These are phyloP conservation scores for Penicillium sclerotigenum DNA, from an alignment of 2,329 filamentous ascomycete genomes.

Conservation along the genomic window DNA sequence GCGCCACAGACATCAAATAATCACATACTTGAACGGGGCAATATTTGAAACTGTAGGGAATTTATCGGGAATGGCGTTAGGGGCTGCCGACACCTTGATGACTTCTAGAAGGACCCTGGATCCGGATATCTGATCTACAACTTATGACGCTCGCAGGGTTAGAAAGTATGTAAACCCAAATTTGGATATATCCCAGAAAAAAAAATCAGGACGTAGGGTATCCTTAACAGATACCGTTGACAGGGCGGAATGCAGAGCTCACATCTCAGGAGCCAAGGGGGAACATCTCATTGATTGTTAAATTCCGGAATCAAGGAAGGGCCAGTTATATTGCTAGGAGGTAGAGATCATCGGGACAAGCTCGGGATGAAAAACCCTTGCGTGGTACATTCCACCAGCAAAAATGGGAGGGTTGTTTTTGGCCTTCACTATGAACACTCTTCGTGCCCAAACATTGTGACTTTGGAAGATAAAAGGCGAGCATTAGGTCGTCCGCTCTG, in stretches of 20 bases:
- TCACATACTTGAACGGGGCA: not conserved
- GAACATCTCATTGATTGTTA: constrained; percentile 11
- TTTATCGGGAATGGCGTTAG: not conserved
- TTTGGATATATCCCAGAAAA: not conserved
- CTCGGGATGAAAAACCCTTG: constrained; percentile 15
- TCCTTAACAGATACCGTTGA: constrained; percentile 13
- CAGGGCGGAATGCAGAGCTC: constrained; percentile 20
- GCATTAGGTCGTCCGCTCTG: not conserved
- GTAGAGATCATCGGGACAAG: not conserved
- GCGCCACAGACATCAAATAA: not conserved
- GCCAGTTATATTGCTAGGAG: constrained; percentile 14
- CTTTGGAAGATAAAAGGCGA: constrained; percentile 22
- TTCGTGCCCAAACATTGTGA: constrained; percentile 5
- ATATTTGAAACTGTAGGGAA: not conserved
- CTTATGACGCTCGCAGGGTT: not conserved
- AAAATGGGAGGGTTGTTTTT: constrained; percentile 18
- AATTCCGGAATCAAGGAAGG: constrained; percentile 9
- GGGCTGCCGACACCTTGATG: not conserved
- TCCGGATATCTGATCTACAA: not conserved
- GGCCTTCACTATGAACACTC: not conserved
- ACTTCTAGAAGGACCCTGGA: constrained; percentile 1
- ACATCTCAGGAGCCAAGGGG: constrained; percentile 9
- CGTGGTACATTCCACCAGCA: constrained; percentile 18
- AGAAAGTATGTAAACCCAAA: not conserved
- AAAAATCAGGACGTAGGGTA: constrained; percentile 1